Evolutionary conservation across 2,329 filamentous ascomycete species (phyloP).

Genomic region (Aspergillus neotritici): DNA sequence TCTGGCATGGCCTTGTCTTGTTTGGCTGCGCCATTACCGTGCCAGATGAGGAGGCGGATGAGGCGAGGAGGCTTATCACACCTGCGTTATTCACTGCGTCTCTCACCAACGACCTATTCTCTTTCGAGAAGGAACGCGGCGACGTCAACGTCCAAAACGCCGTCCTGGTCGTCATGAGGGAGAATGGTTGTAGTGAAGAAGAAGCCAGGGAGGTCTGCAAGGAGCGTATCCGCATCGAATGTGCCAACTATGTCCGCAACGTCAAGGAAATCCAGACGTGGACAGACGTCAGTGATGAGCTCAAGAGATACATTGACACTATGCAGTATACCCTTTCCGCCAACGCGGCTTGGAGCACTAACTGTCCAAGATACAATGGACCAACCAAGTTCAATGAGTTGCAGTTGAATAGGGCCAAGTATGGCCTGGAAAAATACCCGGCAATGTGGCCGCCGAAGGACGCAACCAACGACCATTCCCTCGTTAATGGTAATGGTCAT

Average conservation of each 20-base stretch:
- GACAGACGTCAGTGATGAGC: too few relatives aligned
- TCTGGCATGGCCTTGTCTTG: conserved; percentile 33
- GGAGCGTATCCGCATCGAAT: conserved; percentile 20
- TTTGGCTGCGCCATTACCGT: conserved; percentile 37
- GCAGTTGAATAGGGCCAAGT: conserved; percentile 1
- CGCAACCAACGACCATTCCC: too few relatives aligned
- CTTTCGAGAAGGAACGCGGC: conserved; percentile 33
- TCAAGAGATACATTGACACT: too few relatives aligned
- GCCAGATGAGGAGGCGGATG: conserved; percentile 30
- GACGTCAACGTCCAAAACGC: conserved; percentile 36
- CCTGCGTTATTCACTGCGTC: conserved; percentile 27
- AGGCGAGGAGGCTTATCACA: conserved; percentile 22
- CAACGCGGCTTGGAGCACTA: conserved; percentile 34
- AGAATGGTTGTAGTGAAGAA: conserved; percentile 23
- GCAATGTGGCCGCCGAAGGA: too few relatives aligned
- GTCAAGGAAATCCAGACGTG: conserved; percentile 14
- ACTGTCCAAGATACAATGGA: conserved; percentile 30
- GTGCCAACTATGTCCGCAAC: conserved; percentile 13
- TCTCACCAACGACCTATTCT: conserved; percentile 39
- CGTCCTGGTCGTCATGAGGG: conserved; percentile 38
- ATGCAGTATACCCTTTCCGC: conserved; percentile 19
- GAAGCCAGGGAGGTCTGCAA: conserved; percentile 24
- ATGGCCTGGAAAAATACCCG: too few relatives aligned
- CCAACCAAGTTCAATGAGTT: not conserved
- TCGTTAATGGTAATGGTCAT: too few relatives aligned